phyloP scores from a whole-genome alignment of 192 early-diverging fungal species.

The Powellomyces hirtus region DNA sequence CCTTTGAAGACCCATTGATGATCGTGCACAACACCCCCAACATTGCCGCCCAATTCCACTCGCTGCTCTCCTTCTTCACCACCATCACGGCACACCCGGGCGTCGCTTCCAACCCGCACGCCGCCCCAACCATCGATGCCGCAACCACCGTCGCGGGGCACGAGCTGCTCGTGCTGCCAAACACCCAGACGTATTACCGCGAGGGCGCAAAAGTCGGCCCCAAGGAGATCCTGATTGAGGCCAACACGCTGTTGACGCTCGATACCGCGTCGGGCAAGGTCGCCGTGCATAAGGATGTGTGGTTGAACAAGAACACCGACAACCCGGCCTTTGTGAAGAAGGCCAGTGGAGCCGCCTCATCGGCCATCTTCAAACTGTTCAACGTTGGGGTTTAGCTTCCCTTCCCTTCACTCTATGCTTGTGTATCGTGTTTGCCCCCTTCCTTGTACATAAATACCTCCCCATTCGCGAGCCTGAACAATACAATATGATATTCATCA shows the following conservation, averaged over 20 bases:
- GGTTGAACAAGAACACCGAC: conserved; percentile 6
- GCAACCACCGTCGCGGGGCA: neutral
- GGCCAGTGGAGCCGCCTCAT: neutral
- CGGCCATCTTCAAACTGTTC: conserved; percentile 16
- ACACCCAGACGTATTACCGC: conserved; percentile 1
- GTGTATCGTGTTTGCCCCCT: no score
- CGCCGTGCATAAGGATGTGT: neutral
- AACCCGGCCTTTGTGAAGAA: conserved; percentile 9
- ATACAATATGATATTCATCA: no score
- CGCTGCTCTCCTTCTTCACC: conserved; percentile 4
- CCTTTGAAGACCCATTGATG: conserved; percentile 15
- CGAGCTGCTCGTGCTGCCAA: neutral
- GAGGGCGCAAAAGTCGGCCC: neutral
- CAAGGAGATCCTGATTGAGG: conserved; percentile 1
- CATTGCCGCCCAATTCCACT: conserved; percentile 6
- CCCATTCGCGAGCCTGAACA: no score
- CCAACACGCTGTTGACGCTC: neutral
- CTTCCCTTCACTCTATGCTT: no score
- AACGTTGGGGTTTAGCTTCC: conserved; percentile 1
- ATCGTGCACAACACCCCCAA: neutral
- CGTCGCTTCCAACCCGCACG: neutral
- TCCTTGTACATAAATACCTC: no score
- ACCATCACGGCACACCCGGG: neutral
- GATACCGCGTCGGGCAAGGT: conserved; percentile 2
- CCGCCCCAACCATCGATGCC: neutral